Evolutionary conservation across 2,329 filamentous ascomycete species (phyloP).

Genomic region (Chalara sp.): DNA sequence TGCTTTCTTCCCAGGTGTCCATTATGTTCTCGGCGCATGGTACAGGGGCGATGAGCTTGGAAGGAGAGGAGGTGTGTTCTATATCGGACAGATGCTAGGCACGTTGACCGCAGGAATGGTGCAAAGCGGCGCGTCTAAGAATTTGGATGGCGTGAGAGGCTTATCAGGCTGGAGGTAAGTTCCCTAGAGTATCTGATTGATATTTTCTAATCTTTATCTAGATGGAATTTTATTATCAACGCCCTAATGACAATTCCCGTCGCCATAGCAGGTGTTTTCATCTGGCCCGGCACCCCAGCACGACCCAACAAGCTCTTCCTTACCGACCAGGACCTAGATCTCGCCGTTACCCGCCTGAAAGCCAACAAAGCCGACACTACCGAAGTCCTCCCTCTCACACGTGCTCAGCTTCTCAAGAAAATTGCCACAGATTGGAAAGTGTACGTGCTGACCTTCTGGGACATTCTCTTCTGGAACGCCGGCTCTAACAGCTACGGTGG

Average conservation of each 20-base stretch:
- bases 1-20: conserved; percentile 29
- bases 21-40: conserved; percentile 30
- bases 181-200: background rate
- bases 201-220: conserved; percentile 3
- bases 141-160: conserved; percentile 16
- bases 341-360: conserved; percentile 39
- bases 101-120: conserved; percentile 20
- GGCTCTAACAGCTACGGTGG: conserved; percentile 40
- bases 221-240: conserved; percentile 52
- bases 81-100: conserved; percentile 19
- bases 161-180: conserved; percentile 28
- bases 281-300: conserved; percentile 45
- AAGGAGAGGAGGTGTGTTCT: conserved; percentile 18
- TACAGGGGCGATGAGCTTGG: conserved; percentile 27
- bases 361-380: conserved; percentile 41
- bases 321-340: conserved; percentile 37
- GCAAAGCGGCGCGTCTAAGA: conserved; percentile 13
- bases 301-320: conserved; percentile 42
- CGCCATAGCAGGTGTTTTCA: conserved; percentile 41
- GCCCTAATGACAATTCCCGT: conserved; percentile 48
- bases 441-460: conserved; percentile 42
- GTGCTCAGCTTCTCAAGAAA: conserved; percentile 31
- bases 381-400: conserved; percentile 40
- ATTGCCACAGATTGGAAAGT: conserved; percentile 39
- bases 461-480: conserved; percentile 52